Evolutionary conservation across 2,329 filamentous ascomycete genomes (phyloP).

Genomic region (Cercospora citrullina): DNA sequence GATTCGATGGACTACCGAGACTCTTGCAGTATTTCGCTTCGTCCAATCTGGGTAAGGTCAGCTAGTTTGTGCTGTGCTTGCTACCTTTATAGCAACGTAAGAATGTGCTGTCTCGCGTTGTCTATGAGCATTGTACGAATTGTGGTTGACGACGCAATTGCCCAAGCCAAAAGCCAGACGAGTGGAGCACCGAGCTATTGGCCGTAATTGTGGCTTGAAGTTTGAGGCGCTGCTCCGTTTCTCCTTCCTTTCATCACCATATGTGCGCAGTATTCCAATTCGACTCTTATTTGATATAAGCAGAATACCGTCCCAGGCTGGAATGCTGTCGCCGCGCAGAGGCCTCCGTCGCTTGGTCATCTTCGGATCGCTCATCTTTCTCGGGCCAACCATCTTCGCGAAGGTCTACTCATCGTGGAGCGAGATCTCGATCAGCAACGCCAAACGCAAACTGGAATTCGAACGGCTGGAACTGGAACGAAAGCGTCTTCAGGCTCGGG

Average conservation of each 20-base stretch:
- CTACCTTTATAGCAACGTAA: not conserved
- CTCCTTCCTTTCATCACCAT: not conserved
- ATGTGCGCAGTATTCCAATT: not conserved
- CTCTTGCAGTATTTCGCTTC: not conserved
- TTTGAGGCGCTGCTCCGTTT: not conserved
- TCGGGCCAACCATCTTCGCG: slow-evolving; percentile 11
- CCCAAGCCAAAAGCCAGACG: not conserved
- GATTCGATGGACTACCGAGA: not conserved
- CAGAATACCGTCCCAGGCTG: not conserved
- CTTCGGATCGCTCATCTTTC: slow-evolving; percentile 14
- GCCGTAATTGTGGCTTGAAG: not conserved
- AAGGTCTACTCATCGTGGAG: slow-evolving; percentile 17
- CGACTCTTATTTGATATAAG: not conserved
- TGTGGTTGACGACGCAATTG: not conserved
- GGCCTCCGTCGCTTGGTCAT: slow-evolving; percentile 15
- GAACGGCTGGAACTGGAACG: slow-evolving; percentile 15
- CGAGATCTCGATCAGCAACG: slow-evolving; percentile 16
- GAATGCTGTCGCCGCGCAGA: slow-evolving; percentile 12
- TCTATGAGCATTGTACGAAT: not conserved
- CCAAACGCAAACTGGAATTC: slow-evolving; percentile 15
- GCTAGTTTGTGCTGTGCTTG: not conserved
- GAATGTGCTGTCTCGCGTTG: not conserved
- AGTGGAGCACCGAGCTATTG: not conserved
- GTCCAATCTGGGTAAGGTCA: not conserved
- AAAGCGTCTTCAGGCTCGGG: not conserved